A percentile compares a stretch with the other conserved stretches of the same genome.
These are phyloP conservation scores for Euphrasia arctica DNA, from an alignment of 305 asterid species.

Conservation along the genomic window DNA sequence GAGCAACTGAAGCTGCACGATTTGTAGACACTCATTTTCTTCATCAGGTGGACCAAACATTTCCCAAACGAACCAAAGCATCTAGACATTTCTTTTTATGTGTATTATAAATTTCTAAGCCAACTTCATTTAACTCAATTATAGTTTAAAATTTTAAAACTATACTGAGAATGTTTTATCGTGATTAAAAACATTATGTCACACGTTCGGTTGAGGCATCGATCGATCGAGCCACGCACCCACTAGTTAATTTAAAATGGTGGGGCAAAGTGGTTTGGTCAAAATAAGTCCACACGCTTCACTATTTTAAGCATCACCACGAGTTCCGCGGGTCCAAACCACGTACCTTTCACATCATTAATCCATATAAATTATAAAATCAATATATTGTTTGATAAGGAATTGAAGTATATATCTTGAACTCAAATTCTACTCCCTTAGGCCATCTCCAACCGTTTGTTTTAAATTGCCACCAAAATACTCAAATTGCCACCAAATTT, in stretches of 20 bases:
- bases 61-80: conserved; percentile 22
- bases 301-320: conserved; percentile 26
- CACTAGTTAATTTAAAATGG: not conserved
- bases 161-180: not conserved
- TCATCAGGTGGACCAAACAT: conserved; percentile 32
- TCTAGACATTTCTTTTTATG: not conserved
- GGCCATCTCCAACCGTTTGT: too few species aligned
- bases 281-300: conserved; percentile 38
- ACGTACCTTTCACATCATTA: too few species aligned
- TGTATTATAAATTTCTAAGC: not conserved
- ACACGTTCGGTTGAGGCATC: not conserved
- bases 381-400: too few species aligned
- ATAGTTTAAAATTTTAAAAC: too few species aligned
- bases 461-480: too few species aligned
- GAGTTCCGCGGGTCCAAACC: conserved; percentile 8
- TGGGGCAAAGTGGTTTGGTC: conserved; percentile 31
- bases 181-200: not conserved
- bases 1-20: conserved; percentile 43
- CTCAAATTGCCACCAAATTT: too few species aligned
- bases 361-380: too few species aligned
- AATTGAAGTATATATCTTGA: too few species aligned
- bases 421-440: not conserved
- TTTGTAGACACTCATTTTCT: conserved; percentile 21
- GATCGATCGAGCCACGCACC: not conserved
- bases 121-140: not conserved